Percentiles rank a stretch among this genome's conserved stretches.
Evolutionary conservation across 805 yeast genomes (phyloP).

Genomic region (Trichomonascus vanleenenianus): DNA sequence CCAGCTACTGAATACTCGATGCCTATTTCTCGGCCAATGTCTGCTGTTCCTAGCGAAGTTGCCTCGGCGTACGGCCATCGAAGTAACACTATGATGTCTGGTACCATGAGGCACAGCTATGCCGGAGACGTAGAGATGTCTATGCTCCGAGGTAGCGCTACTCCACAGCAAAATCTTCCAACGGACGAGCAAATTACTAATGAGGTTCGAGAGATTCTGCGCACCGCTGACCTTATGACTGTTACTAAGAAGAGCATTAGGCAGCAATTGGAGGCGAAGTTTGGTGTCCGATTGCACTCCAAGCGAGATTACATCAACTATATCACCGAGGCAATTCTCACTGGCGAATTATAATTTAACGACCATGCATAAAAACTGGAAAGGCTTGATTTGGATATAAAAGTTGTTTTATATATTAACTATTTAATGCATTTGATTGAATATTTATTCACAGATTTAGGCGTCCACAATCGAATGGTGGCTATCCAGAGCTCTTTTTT

Average conservation of each 20-base stretch:
- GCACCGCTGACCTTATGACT: conserved; percentile 31
- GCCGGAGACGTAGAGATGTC: conserved; percentile 17
- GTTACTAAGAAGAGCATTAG: conserved; percentile 34
- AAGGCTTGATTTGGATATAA: too few species aligned
- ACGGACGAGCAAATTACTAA: conserved; percentile 30
- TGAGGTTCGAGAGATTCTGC: conserved; percentile 30
- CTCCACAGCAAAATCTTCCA: conserved; percentile 16
- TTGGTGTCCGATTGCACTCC: conserved; percentile 26
- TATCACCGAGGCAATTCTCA: conserved; percentile 32
- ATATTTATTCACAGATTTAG: too few species aligned
- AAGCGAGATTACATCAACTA: conserved; percentile 33
- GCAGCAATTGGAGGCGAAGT: conserved; percentile 28
- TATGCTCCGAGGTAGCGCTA: conserved; percentile 10
- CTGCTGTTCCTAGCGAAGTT: not conserved
- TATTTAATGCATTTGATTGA: too few species aligned
- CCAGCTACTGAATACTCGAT: conserved; percentile 1
- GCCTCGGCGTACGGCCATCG: not conserved
- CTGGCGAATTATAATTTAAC: conserved; percentile 29
- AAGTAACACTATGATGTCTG: not conserved
- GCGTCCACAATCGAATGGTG: too few species aligned
- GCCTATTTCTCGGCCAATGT: conserved; percentile 2
- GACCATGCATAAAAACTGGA: too few species aligned
- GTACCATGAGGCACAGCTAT: not conserved
- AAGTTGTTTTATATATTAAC: too few species aligned
- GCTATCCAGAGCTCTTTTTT: too few species aligned